These are phyloP conservation scores for Phytophthora quininea DNA, from an alignment of 352 stramenopile genomes.

Conservation along the genomic window DNA sequence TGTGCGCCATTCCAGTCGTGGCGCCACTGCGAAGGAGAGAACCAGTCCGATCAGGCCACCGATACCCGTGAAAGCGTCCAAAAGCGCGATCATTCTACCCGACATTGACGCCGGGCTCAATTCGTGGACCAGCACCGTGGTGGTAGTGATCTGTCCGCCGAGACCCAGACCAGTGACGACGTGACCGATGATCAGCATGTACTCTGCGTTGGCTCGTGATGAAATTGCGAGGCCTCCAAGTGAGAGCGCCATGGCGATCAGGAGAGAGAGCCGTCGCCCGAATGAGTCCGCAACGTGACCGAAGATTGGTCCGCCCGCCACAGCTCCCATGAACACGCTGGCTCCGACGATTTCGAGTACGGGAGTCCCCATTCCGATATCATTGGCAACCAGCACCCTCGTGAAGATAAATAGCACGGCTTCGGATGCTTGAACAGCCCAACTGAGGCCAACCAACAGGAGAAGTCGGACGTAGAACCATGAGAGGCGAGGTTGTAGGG, in stretches of 20 bases:
- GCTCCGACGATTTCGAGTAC: conserved; percentile 36
- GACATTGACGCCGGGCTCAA: conserved; percentile 35
- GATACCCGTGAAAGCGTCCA: conserved; percentile 45
- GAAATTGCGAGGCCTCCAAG: conserved; percentile 34
- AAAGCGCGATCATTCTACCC: conserved; percentile 36
- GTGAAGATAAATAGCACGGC: conserved; percentile 49
- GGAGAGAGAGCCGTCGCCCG: conserved; percentile 36
- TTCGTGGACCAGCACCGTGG: conserved; percentile 43
- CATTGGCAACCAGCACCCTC: conserved; percentile 28
- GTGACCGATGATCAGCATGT: conserved; percentile 39
- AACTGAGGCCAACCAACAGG: conserved; percentile 35
- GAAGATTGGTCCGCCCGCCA: conserved; percentile 41
- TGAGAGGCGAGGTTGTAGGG: conserved; percentile 27
- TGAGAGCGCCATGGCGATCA: conserved; percentile 39
- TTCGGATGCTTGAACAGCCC: conserved; percentile 47
- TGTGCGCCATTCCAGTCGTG: conserved; percentile 37
- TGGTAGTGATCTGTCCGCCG: conserved; percentile 42
- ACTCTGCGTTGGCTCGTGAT: conserved; percentile 19
- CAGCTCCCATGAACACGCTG: conserved; percentile 27
- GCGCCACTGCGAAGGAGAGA: conserved; percentile 35
- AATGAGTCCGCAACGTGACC: conserved; percentile 38
- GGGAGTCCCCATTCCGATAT: conserved; percentile 31
- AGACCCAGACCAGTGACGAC: conserved; percentile 41
- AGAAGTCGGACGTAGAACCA: conserved; percentile 44
- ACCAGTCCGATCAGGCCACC: conserved; percentile 36